A percentile compares a stretch with the other conserved stretches of the same genome.
These are phyloP conservation scores for Bothriochloa decipiens DNA, from an alignment of 176 grass and related monocot species.

Conservation along the genomic window DNA sequence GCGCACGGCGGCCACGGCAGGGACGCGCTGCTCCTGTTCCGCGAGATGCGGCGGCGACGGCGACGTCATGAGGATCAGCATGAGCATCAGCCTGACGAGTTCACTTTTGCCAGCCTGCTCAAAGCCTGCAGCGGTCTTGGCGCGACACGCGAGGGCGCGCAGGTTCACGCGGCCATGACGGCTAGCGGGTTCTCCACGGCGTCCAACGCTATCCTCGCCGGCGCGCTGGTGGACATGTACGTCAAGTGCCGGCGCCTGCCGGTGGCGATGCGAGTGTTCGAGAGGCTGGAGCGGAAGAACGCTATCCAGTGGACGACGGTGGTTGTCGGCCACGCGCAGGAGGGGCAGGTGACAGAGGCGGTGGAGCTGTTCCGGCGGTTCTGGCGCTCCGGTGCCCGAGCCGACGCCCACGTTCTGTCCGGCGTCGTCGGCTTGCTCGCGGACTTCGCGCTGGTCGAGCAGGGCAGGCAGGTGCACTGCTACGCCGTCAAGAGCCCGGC, in stretches of 20 bases:
- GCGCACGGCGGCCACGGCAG: constrained; percentile 27
- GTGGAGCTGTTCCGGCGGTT: constrained; percentile 39
- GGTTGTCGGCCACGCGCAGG: constrained; percentile 49
- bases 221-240: constrained; percentile 51
- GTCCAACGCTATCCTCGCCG: constrained; percentile 35
- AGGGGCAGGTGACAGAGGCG: constrained; percentile 43
- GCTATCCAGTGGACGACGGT: constrained; percentile 47
- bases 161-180: constrained; percentile 43
- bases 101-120: constrained; percentile 60
- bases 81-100: constrained; percentile 41
- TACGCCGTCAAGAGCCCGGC: constrained; percentile 13
- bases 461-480: constrained; percentile 61
- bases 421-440: constrained; percentile 36
- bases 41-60: constrained; percentile 30
- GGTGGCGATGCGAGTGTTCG: constrained; percentile 40
- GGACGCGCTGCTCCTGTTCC: constrained; percentile 42
- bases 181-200: background rate
- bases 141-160: constrained; percentile 27
- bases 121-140: constrained; percentile 47
- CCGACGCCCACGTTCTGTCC: constrained; percentile 44
- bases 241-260: constrained; percentile 40
- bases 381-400: constrained; percentile 46
- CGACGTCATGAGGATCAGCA: background rate
- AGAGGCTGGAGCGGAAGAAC: constrained; percentile 50
- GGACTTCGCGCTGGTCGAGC: constrained; percentile 51